Conservation (phyloP, 495 filamentous ascomycete species). For the Penicillium cinerascens region DNA sequence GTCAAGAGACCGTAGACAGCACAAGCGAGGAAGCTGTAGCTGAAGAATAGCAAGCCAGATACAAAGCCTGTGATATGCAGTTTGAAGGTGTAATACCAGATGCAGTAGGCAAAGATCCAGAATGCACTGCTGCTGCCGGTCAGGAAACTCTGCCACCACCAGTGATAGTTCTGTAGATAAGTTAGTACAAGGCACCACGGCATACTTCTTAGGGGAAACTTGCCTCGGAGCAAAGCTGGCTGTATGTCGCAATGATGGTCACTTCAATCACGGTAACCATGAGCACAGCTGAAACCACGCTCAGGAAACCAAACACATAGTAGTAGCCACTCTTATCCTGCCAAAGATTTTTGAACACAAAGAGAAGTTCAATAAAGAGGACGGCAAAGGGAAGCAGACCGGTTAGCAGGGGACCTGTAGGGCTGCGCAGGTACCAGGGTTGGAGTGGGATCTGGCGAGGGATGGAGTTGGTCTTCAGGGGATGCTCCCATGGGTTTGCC, state of each 20-base stretch:
- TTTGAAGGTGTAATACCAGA: conserved; percentile 83
- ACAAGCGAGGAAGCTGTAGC: conserved; percentile 77
- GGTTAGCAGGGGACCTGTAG: conserved; percentile 64
- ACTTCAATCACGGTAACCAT: conserved; percentile 83
- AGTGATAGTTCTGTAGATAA: conserved; percentile 71
- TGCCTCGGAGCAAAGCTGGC: conserved; percentile 76
- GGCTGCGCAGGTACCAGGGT: conserved; percentile 70
- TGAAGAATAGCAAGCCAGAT: conserved; percentile 81
- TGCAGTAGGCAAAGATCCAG: conserved; percentile 84
- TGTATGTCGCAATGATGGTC: conserved; percentile 84
- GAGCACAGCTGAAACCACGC: conserved; percentile 69
- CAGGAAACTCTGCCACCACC: conserved; percentile 94
- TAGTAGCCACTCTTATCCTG: conserved; percentile 93
- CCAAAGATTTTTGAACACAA: conserved; percentile 89
- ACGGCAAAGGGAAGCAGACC: conserved; percentile 89
- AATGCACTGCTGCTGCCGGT: conserved; percentile 74
- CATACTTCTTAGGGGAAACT: conserved; percentile 5
- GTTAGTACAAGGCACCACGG: conserved; percentile 13
- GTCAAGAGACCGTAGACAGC: conserved; percentile 78
- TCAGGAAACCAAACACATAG: conserved; percentile 90
- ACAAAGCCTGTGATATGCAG: conserved; percentile 81
- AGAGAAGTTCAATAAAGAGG: conserved; percentile 89
- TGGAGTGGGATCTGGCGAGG: conserved; percentile 74
- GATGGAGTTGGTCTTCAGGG: conserved; percentile 74
- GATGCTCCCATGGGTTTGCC: conserved; percentile 74